Base-by-base conservation (phyloP, 352 stramenopile genomes). In the Aphanomyces astaci region DNA sequence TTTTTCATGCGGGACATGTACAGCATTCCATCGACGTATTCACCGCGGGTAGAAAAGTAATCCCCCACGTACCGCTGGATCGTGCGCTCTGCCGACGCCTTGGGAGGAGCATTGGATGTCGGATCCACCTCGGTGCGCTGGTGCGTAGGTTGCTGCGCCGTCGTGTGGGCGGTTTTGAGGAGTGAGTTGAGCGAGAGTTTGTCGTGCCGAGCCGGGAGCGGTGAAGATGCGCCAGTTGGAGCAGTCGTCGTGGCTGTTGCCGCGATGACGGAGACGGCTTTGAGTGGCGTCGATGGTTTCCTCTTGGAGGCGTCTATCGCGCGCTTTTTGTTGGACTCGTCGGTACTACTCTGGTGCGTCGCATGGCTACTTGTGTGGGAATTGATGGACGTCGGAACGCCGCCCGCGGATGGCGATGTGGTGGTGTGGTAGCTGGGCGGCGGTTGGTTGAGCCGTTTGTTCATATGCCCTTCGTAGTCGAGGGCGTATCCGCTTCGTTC, bases 1-100 rank as follows among this genome's bases (percentile, higher is more conserved):
- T 76, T 76, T 70, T 91, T 90, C 86, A 94, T 94, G 40, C 85
- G 81, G 4, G 83, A 90, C 83, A 93, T 93, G 70, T 94, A 94
- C 13, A 94, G 55, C 80, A 93, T 88, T 2, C 86, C 86, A 3
- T 94, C 85, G 24, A 93, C 79, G 69, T 94, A 94, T 19, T 93
- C 82, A 3, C 86, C 86, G 4, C 85, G 74, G 3, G 85, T 93
- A 25, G 83, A 68, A 59, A 94, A 94, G 66, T 90, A 84, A 64
- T 94, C 85, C 13, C 86, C 86, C 5, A 77, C 49, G 73, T 94
- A 94, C 39, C 78, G 79, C 33, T 78, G 76, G 4, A 94, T 79
- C 5, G 81, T 63, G 25, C 85, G 73, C 0, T 64, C 15, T n/a
- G 68, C 48, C 0, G 1, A 1, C 11, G 22, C 33, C 15, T 63